Evolutionary conservation across 2,329 filamentous ascomycete species (phyloP).

Genomic region (Didymella exigua): DNA sequence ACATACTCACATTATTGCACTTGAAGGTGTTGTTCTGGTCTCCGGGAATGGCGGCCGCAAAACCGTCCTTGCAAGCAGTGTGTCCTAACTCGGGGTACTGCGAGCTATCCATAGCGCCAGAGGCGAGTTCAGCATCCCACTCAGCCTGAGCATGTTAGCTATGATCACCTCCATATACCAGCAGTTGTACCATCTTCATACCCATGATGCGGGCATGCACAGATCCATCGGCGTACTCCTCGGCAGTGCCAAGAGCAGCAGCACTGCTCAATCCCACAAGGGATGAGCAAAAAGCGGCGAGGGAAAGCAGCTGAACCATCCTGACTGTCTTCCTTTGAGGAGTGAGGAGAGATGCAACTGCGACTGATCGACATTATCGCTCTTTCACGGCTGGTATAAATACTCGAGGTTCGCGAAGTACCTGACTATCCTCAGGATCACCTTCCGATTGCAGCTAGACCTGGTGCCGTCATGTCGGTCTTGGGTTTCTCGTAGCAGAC

Average conservation of each 20-base stretch:
- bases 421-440: conserved; percentile 9
- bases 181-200: conserved; percentile 35
- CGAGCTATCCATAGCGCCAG: conserved; percentile 35
- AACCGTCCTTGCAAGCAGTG: conserved; percentile 40
- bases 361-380: conserved; percentile 4
- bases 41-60: conserved; percentile 42
- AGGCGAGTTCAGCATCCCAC: conserved; percentile 34
- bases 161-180: too few species aligned
- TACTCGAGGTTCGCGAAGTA: neutral
- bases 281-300: conserved; percentile 25
- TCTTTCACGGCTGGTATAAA: conserved; percentile 4
- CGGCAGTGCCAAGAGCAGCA: conserved; percentile 31
- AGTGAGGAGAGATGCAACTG: conserved; percentile 1
- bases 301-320: conserved; percentile 23
- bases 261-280: conserved; percentile 28
- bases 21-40: conserved; percentile 44
- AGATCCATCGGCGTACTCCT: conserved; percentile 43
- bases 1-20: conserved; percentile 42
- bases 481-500: conserved; percentile 9
- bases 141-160: conserved; percentile 24
- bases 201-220: conserved; percentile 44
- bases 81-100: conserved; percentile 38
- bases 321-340: neutral
- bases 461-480: conserved; percentile 10
- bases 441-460: conserved; percentile 11